Conservation (phyloP, 1,139 yeast genomes). For the Geotrichum phurueaensis region DNA sequence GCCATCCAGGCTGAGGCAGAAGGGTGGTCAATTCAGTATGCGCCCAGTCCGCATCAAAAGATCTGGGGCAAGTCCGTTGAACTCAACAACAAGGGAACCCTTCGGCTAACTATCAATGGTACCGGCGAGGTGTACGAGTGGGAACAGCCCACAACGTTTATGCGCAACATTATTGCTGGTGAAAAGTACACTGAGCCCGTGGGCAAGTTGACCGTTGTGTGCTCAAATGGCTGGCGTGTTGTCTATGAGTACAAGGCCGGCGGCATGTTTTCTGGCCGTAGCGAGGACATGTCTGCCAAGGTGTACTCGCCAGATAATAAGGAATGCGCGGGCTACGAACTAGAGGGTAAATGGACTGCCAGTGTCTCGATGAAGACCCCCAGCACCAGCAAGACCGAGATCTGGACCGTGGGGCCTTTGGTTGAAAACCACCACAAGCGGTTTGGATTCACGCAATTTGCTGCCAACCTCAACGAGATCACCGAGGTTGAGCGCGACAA, state of each 20-base stretch:
- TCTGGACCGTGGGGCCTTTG: slow-evolving; percentile 66
- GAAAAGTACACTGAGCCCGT: slow-evolving; percentile 92
- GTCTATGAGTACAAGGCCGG: slow-evolving; percentile 67
- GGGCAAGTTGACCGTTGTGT: slow-evolving; percentile 58
- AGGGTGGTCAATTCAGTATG: slow-evolving; percentile 69
- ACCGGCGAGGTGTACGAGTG: slow-evolving; percentile 73
- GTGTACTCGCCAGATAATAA: slow-evolving; percentile 42
- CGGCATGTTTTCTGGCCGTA: slow-evolving; percentile 76
- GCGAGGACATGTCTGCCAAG: slow-evolving; percentile 65
- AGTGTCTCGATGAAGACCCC: slow-evolving; percentile 22
- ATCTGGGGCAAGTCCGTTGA: slow-evolving; percentile 95
- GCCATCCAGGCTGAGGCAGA: slow-evolving; percentile 71
- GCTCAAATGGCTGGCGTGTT: slow-evolving; percentile 64
- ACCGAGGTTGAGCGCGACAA: slow-evolving; percentile 59
- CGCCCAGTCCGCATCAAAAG: slow-evolving; percentile 78
- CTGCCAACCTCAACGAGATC: slow-evolving; percentile 74
- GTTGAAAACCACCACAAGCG: slow-evolving; percentile 55
- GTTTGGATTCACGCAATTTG: slow-evolving; percentile 80
- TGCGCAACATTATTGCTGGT: slow-evolving; percentile 88
- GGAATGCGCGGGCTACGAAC: slow-evolving; percentile 37
- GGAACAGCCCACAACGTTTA: slow-evolving; percentile 73
- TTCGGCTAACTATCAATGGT: slow-evolving; percentile 48
- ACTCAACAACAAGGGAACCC: slow-evolving; percentile 64
- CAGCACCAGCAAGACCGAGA: slow-evolving; percentile 21
- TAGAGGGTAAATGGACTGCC: slow-evolving; percentile 71